Evolutionary conservation across 2,329 filamentous ascomycete genomes (phyloP).

Genomic region (Apiospora koreana): DNA sequence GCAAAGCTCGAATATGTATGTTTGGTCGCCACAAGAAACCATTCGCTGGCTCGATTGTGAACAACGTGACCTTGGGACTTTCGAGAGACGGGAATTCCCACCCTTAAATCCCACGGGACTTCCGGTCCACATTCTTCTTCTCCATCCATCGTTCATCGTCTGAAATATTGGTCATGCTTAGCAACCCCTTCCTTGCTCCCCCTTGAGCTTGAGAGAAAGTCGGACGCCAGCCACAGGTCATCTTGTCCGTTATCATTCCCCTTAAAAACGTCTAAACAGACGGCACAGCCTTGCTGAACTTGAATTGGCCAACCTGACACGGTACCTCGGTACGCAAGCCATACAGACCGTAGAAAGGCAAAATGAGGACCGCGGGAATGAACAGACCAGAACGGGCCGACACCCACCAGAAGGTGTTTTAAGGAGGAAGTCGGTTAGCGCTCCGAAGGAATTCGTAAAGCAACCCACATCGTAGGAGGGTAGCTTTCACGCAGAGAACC

Average conservation of each 20-base stretch:
- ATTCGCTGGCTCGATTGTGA: background rate
- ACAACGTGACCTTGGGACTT: background rate
- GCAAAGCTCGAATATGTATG: slow-evolving; percentile 13
- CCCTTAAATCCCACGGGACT: background rate
- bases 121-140: slow-evolving; percentile 6
- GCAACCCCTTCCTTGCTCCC: background rate
- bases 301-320: background rate
- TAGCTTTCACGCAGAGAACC: background rate
- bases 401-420: background rate
- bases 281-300: background rate
- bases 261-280: background rate
- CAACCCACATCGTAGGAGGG: slow-evolving; percentile 1
- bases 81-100: background rate
- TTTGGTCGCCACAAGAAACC: slow-evolving; percentile 7
- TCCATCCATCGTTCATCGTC: slow-evolving; percentile 11
- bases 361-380: background rate
- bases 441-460: background rate
- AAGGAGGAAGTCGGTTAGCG: background rate
- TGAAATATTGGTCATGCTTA: background rate
- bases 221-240: background rate
- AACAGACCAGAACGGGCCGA: background rate
- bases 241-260: slow-evolving; percentile 5
- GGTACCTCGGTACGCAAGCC: background rate
- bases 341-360: background rate
- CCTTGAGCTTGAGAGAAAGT: background rate